These are phyloP conservation scores for Zygnema cylindricum DNA, from an alignment of 139 green algal species.

Conservation along the genomic window DNA sequence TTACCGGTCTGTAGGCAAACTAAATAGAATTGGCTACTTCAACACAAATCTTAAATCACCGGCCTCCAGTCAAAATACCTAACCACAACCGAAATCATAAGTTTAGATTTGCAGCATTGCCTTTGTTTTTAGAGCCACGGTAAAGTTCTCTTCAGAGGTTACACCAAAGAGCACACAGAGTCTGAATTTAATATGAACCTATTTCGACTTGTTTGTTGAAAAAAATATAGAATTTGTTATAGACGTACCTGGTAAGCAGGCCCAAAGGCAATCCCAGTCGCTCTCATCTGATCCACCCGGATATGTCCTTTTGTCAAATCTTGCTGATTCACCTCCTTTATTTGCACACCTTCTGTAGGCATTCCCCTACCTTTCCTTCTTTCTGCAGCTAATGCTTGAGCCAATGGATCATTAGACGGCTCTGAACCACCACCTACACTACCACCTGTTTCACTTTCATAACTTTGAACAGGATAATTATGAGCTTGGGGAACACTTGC, in stretches of 20 bases:
- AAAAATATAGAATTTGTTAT: too few species aligned
- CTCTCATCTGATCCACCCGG: constrained; percentile 25
- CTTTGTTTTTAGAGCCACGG: neutral
- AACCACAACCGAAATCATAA: too few species aligned
- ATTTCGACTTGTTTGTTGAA: too few species aligned
- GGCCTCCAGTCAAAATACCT: too few species aligned
- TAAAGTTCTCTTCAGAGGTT: neutral
- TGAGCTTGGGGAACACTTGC: neutral
- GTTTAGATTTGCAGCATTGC: neutral
- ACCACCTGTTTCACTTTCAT: neutral
- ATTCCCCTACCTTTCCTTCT: constrained; percentile 18
- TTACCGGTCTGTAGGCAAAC: too few species aligned
- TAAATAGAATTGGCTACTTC: too few species aligned
- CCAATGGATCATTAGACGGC: neutral
- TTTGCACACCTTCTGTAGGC: neutral
- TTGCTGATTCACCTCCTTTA: constrained; percentile 51
- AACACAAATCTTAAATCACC: too few species aligned
- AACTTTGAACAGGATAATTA: neutral
- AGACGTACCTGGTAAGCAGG: constrained; percentile 28
- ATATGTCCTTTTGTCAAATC: constrained; percentile 46
- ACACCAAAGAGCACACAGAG: constrained; percentile 1
- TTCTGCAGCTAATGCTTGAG: constrained; percentile 1
- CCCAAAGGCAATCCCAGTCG: constrained; percentile 46
- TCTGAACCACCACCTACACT: neutral
- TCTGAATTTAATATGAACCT: too few species aligned